A percentile compares a stretch with the other conserved stretches of the same genome.
Evolutionary conservation across 352 stramenopile genomes (phyloP).

Genomic region (Pythium brassicae): DNA sequence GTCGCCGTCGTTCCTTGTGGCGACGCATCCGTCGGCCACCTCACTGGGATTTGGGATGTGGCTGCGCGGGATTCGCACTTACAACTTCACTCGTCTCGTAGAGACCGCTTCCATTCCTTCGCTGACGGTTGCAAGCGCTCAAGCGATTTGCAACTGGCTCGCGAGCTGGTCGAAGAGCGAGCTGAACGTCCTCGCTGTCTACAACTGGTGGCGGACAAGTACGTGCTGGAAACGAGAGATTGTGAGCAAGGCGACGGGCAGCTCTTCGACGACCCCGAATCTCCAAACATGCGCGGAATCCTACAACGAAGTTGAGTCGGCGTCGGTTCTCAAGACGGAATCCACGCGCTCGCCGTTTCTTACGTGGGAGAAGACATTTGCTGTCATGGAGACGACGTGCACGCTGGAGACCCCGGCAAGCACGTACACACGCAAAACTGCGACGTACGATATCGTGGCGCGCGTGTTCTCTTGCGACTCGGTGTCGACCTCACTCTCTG

Average conservation of each 20-base stretch:
- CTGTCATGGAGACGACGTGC: slow-evolving; percentile 31
- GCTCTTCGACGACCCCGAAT: slow-evolving; percentile 9
- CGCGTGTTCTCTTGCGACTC: slow-evolving; percentile 40
- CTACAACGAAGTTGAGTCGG: slow-evolving; percentile 26
- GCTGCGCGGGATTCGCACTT: slow-evolving; percentile 32
- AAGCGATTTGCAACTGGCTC: slow-evolving; percentile 36
- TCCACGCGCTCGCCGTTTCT: slow-evolving; percentile 33
- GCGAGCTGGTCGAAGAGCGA: slow-evolving; percentile 24
- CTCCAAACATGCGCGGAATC: slow-evolving; percentile 16
- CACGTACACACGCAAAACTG: slow-evolving; percentile 26
- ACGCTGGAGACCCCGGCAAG: slow-evolving; percentile 10
- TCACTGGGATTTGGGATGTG: slow-evolving; percentile 33
- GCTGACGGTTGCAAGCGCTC: slow-evolving; percentile 16
- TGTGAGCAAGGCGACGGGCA: slow-evolving; percentile 15
- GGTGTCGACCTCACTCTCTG: slow-evolving; percentile 37
- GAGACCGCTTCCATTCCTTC: slow-evolving; percentile 13
- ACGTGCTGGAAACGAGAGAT: slow-evolving; percentile 34
- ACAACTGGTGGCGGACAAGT: slow-evolving; percentile 49
- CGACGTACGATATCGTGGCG: slow-evolving; percentile 23
- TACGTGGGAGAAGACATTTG: slow-evolving; percentile 28
- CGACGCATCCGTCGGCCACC: slow-evolving; percentile 24
- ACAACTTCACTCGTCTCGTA: slow-evolving; percentile 14
- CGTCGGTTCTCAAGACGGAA: slow-evolving; percentile 12
- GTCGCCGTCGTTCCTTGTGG: slow-evolving; percentile 34
- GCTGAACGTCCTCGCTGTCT: slow-evolving; percentile 37